These are phyloP conservation scores for Heliophila coronopifolia DNA, from an alignment of 441 rosid genomes.

Conservation along the genomic window DNA sequence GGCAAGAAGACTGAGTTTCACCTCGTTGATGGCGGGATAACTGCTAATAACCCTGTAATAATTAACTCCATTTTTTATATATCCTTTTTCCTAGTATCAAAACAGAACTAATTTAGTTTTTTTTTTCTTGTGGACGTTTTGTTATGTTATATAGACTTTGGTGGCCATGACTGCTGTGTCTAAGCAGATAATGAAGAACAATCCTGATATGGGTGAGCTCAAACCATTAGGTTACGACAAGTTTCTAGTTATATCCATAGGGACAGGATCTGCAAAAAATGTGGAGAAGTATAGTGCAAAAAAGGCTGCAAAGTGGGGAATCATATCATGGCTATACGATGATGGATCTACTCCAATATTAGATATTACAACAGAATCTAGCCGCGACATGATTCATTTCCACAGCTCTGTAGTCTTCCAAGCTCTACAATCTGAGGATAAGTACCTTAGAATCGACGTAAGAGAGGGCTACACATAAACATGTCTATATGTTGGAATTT, in stretches of 20 bases:
- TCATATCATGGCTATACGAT: constrained; percentile 36
- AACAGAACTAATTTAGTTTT: no score
- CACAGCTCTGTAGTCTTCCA: constrained; percentile 33
- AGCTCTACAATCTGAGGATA: constrained; percentile 37
- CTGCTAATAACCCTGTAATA: constrained; percentile 53
- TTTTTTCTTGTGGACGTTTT: no score
- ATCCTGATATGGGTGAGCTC: constrained; percentile 30
- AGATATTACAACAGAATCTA: constrained; percentile 34
- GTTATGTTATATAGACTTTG: constrained; percentile 55
- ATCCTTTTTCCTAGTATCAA: no score
- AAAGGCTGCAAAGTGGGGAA: constrained; percentile 48
- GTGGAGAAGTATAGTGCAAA: constrained; percentile 29
- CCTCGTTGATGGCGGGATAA: constrained; percentile 48
- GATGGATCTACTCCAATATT: constrained; percentile 36
- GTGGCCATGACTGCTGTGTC: constrained; percentile 43
- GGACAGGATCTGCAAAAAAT: constrained; percentile 35
- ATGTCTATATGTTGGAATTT: not conserved
- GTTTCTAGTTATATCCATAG: constrained; percentile 45
- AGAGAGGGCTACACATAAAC: constrained; percentile 11
- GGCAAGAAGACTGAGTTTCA: constrained; percentile 37
- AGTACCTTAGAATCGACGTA: constrained; percentile 48
- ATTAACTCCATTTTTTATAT: not conserved
- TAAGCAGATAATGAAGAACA: constrained; percentile 30
- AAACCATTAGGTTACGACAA: constrained; percentile 34
- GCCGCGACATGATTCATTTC: constrained; percentile 40